Evolutionary conservation across 192 early-diverging fungal species (phyloP).

Genomic region (Dissophora ornata): DNA sequence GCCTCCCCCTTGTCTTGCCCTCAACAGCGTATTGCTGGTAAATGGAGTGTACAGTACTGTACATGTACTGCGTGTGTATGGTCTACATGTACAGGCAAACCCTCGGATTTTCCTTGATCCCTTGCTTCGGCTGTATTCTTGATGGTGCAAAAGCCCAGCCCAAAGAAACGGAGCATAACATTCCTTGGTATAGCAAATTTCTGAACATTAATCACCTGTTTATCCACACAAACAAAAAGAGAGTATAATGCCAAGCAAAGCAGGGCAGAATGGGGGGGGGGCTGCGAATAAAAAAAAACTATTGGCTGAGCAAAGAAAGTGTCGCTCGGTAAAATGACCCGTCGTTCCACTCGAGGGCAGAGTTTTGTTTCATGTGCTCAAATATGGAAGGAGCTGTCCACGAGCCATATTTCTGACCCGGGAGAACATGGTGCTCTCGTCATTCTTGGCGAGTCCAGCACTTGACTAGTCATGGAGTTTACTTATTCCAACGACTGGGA

Average conservation of each 20-base stretch:
- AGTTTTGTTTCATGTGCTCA: background rate
- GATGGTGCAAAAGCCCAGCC: too few species aligned
- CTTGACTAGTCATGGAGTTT: too few species aligned
- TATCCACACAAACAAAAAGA: background rate
- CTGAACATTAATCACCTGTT: too few species aligned
- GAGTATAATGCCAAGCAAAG: background rate
- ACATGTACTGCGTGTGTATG: too few species aligned
- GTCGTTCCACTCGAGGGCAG: background rate
- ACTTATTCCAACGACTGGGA: too few species aligned
- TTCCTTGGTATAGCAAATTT: too few species aligned
- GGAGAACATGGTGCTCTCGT: conserved; percentile 10
- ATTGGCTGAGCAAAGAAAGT: background rate
- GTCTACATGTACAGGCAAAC: too few species aligned
- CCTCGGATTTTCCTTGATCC: conserved; percentile 22
- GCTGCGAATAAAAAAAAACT: background rate
- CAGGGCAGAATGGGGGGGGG: background rate
- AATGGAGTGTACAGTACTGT: too few species aligned
- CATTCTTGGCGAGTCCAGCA: too few species aligned
- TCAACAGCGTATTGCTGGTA: too few species aligned
- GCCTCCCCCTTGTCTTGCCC: too few species aligned
- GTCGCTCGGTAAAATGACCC: conserved; percentile 7
- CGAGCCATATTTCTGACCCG: background rate
- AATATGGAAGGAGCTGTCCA: conserved; percentile 21
- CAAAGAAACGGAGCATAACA: background rate
- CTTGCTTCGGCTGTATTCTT: too few species aligned